A percentile compares a stretch with the other conserved stretches of the same genome.
These are phyloP conservation scores for Apiotrichum gamsii DNA, from an alignment of 1,284 basidiomycete genomes.

Conservation along the genomic window DNA sequence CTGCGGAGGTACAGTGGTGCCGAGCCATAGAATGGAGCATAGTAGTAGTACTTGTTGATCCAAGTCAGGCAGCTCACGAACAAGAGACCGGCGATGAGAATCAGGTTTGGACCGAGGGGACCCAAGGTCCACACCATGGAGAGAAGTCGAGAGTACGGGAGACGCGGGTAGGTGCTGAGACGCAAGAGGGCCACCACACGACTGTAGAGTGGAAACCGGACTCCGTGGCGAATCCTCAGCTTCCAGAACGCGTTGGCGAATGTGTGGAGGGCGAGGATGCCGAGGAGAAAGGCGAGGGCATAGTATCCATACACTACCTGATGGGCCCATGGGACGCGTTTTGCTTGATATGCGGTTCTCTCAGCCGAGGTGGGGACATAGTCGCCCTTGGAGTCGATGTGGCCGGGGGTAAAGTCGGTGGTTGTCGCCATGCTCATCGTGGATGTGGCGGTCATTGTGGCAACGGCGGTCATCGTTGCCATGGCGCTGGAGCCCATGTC, in stretches of 20 bases:
- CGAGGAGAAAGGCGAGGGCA: neutral
- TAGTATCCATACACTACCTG: slow-evolving; percentile 6
- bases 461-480: no score
- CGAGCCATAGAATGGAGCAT: slow-evolving; percentile 11
- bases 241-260: neutral
- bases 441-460: no score
- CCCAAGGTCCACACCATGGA: slow-evolving; percentile 4
- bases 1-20: slow-evolving; percentile 11
- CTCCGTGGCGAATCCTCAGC: neutral
- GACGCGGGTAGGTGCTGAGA: neutral
- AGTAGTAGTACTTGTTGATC: slow-evolving; percentile 12
- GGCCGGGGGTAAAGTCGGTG: neutral
- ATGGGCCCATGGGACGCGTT: neutral
- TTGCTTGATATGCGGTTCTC: neutral
- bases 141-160: neutral
- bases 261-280: neutral
- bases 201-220: neutral
- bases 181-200: neutral
- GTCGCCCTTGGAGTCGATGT: neutral
- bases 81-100: slow-evolving; percentile 4
- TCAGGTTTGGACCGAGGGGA: slow-evolving; percentile 7
- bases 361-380: slow-evolving; percentile 1
- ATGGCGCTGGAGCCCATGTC: no score
- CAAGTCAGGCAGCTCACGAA: slow-evolving; percentile 4
- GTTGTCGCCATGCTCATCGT: no score